Conservation (phyloP, 257 asterid genomes). For the Paraleonurus japonicus region DNA sequence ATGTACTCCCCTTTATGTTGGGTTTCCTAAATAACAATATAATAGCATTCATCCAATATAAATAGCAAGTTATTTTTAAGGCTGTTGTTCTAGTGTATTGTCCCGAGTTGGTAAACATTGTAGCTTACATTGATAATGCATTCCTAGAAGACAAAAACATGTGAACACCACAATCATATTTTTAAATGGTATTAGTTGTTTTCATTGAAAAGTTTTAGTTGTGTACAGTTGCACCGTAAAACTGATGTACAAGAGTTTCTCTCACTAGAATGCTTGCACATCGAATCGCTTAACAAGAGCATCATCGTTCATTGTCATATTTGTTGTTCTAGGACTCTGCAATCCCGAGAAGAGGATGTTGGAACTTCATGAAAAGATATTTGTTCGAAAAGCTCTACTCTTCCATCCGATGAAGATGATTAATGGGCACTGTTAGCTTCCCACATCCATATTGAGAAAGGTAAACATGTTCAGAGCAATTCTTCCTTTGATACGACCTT, state of each 20-base stretch:
- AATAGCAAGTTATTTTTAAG: background rate
- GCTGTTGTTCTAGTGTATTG: background rate
- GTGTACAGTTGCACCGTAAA: too few species aligned
- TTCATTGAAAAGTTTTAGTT: too few species aligned
- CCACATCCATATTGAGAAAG: background rate
- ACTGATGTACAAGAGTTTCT: too few species aligned
- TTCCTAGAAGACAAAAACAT: too few species aligned
- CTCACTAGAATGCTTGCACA: background rate
- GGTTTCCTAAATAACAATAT: background rate
- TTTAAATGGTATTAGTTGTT: too few species aligned
- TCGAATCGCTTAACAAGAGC: background rate
- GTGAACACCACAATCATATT: too few species aligned
- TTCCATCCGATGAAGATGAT: conserved; percentile 63
- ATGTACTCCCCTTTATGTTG: background rate
- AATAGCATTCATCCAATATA: background rate
- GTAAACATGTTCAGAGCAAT: background rate
- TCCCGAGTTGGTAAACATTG: background rate
- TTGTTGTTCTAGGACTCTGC: conserved; percentile 64
- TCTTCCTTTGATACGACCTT: background rate
- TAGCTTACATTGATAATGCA: background rate
- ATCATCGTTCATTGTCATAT: conserved; percentile 2
- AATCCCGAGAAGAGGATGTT: conserved; percentile 87
- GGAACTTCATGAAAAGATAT: conserved; percentile 75
- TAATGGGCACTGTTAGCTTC: background rate
- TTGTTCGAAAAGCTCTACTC: conserved; percentile 82